Evolutionary conservation across 2,329 filamentous ascomycete genomes (phyloP).

Genomic region (Alternaria sp.): DNA sequence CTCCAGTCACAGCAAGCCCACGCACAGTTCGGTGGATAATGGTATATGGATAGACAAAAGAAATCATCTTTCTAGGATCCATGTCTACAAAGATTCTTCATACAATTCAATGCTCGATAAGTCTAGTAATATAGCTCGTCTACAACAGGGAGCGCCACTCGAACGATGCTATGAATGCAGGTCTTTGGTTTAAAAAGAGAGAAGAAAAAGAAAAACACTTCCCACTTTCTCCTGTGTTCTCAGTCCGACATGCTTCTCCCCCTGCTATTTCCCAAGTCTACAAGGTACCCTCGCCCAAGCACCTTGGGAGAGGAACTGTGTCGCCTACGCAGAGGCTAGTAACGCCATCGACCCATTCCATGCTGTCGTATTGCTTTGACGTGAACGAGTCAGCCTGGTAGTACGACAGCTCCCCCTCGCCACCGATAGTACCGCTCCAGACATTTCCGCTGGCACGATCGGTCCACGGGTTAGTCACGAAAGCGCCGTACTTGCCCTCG

Average conservation of each 20-base stretch:
- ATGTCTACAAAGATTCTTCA: background rate
- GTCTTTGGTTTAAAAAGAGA: background rate
- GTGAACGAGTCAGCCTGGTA: constrained; percentile 51
- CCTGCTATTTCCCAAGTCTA: constrained; percentile 6
- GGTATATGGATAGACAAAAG: too few relatives aligned
- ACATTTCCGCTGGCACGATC: constrained; percentile 47
- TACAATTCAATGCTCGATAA: background rate
- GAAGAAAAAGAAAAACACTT: background rate
- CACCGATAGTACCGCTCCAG: constrained; percentile 48
- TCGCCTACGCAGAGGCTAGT: constrained; percentile 52
- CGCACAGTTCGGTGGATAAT: too few relatives aligned
- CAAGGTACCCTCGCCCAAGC: constrained; percentile 48
- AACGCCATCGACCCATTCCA: constrained; percentile 54
- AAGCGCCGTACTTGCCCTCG: constrained; percentile 49
- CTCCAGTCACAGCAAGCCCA: too few relatives aligned
- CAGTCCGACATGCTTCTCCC: background rate
- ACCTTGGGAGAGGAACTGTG: constrained; percentile 50
- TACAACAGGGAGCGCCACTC: background rate
- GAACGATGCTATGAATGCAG: background rate
- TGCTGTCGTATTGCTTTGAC: constrained; percentile 39
- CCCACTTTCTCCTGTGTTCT: rapidly evolving
- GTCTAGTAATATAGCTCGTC: background rate
- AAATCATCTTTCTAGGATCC: background rate
- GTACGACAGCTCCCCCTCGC: constrained; percentile 25
- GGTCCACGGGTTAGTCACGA: constrained; percentile 52